Percentiles rank a stretch among this genome's conserved stretches.
phyloP scores from a whole-genome alignment of 768 basidiomycete genomes.

The Holtermanniella nyarrowii region DNA sequence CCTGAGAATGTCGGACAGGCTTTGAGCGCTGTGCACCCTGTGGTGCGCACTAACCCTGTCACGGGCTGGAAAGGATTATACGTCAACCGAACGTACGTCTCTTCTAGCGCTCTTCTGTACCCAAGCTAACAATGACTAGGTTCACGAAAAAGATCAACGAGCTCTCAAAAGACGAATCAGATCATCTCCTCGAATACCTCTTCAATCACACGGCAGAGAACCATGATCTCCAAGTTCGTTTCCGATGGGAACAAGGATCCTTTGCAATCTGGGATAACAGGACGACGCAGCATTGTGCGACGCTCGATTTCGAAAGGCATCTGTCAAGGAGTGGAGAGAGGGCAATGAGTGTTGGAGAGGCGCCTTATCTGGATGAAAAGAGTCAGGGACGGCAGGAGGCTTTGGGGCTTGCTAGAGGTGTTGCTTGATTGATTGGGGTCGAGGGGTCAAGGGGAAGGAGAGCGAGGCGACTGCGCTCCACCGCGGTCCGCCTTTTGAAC shows the following conservation, averaged over 20 bases:
- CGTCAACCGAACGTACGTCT: constrained; percentile 48
- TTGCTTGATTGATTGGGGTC: background rate
- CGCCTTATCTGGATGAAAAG: background rate
- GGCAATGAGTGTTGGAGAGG: background rate
- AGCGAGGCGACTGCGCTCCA: no score
- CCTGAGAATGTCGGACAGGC: constrained; percentile 49
- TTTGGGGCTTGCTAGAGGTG: background rate
- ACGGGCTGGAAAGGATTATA: constrained; percentile 54
- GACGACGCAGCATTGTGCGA: constrained; percentile 29
- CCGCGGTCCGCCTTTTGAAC: no score
- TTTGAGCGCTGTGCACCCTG: constrained; percentile 48
- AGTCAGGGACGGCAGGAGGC: background rate
- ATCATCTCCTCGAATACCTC: constrained; percentile 47
- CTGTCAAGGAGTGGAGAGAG: background rate
- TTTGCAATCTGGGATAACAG: constrained; percentile 56
- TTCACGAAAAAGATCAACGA: constrained; percentile 54
- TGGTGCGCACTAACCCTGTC: constrained; percentile 53
- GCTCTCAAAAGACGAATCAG: constrained; percentile 50
- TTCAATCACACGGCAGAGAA: constrained; percentile 50
- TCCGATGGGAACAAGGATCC: constrained; percentile 43
- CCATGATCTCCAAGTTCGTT: constrained; percentile 51
- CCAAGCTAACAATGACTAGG: constrained; percentile 34
- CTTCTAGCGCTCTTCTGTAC: background rate
- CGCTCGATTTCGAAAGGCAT: background rate
- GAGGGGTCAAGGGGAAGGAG: no score